Conservation (phyloP, 1,284 basidiomycete genomes). For the Pulveroboletus sp. region DNA sequence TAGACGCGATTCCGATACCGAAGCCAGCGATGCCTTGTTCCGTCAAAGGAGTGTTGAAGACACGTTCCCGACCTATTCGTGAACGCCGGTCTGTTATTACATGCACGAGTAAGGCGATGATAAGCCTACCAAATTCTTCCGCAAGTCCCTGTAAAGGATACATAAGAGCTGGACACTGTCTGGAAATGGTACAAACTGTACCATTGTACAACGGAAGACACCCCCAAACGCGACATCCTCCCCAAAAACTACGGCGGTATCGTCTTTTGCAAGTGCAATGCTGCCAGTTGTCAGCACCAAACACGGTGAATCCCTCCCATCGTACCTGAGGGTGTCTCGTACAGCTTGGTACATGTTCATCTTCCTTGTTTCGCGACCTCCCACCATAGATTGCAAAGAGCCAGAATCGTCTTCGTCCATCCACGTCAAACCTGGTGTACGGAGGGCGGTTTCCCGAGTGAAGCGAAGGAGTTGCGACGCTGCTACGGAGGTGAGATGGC, state of each 20-base stretch:
- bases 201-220: constrained; percentile 88
- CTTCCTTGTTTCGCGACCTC: constrained; percentile 81
- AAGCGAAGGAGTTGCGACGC: constrained; percentile 61
- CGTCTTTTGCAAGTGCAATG: constrained; percentile 82
- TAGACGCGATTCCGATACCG: constrained; percentile 87
- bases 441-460: constrained; percentile 69
- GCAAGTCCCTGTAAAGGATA: constrained; percentile 67
- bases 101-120: background rate
- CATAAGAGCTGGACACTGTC: background rate
- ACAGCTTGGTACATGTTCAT: constrained; percentile 92
- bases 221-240: constrained; percentile 93
- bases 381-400: constrained; percentile 52
- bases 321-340: constrained; percentile 83
- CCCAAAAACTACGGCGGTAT: constrained; percentile 89
- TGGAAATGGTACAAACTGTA: constrained; percentile 32
- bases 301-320: background rate
- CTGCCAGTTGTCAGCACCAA: constrained; percentile 42
- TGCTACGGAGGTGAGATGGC: constrained; percentile 68
- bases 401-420: constrained; percentile 56
- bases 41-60: constrained; percentile 94
- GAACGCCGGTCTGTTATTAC: background rate
- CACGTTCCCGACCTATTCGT: constrained; percentile 75
- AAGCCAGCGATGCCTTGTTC: constrained; percentile 97
- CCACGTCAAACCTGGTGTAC: constrained; percentile 73
- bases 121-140: constrained; percentile 80